Conservation (phyloP, 2,329 filamentous ascomycete genomes). For the Colletotrichum tanaceti region DNA sequence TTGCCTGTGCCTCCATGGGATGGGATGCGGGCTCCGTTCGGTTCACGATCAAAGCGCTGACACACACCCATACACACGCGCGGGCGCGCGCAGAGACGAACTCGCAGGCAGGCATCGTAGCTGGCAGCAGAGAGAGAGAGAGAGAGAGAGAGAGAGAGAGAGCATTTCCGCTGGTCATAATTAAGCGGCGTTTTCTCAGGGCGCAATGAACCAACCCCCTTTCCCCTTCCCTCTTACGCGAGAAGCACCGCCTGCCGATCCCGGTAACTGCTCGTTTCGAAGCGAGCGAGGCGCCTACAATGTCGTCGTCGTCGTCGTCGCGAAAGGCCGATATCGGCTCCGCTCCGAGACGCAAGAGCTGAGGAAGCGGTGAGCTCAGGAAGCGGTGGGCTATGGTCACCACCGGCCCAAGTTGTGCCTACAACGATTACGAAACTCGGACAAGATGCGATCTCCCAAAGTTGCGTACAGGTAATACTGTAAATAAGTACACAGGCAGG, state of each 20-base stretch:
- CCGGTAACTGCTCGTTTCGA: background rate
- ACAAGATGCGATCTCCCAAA: background rate
- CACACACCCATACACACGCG: too few relatives aligned
- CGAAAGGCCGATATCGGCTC: background rate
- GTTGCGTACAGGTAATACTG: too few relatives aligned
- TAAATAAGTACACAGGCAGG: too few relatives aligned
- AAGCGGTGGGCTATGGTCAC: background rate
- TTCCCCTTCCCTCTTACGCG: conserved; percentile 14
- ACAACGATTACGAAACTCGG: background rate
- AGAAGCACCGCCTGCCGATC: conserved; percentile 26
- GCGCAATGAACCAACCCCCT: conserved; percentile 15
- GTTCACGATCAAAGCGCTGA: conserved; percentile 18
- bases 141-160: too few relatives aligned
- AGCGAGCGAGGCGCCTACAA: background rate
- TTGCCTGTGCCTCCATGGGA: too few relatives aligned
- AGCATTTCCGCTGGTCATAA: conserved; percentile 2
- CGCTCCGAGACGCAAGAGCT: background rate
- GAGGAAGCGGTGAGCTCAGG: too few relatives aligned
- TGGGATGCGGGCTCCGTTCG: background rate
- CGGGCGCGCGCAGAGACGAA: background rate
- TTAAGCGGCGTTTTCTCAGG: background rate
- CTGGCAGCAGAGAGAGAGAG: too few relatives aligned
- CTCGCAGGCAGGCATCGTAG: conserved; percentile 1
- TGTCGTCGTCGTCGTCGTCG: too few relatives aligned
- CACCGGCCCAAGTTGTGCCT: too few relatives aligned